Conservation (phyloP, 2,329 filamentous ascomycete species). For the Pseudomassariella vexata region DNA sequence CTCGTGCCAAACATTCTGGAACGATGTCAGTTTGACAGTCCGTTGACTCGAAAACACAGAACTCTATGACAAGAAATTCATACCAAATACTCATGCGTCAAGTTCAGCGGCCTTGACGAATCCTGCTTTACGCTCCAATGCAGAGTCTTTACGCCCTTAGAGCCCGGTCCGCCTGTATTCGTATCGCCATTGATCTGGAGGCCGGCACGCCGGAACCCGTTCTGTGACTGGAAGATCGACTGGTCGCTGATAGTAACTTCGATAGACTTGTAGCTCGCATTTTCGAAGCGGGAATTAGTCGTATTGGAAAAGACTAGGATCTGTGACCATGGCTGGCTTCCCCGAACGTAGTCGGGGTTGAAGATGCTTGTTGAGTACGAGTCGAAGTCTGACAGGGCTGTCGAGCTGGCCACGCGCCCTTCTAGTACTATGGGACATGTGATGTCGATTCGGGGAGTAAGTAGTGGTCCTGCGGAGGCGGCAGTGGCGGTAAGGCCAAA, state of each 20-base stretch:
- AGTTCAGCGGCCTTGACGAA: conserved; percentile 18
- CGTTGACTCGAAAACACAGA: conserved; percentile 12
- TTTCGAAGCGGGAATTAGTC: conserved; percentile 32
- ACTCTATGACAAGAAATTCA: neutral
- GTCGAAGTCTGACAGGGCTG: conserved; percentile 22
- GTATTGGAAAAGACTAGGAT: conserved; percentile 20
- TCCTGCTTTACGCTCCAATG: conserved; percentile 26
- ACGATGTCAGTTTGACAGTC: conserved; percentile 6
- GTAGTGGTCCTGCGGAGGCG: conserved; percentile 1
- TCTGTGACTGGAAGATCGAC: conserved; percentile 38
- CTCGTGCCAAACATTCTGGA: conserved; percentile 27
- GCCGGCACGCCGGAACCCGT: conserved; percentile 39
- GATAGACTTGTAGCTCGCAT: conserved; percentile 27
- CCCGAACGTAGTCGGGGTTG: conserved; percentile 24
- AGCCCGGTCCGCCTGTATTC: conserved; percentile 31
- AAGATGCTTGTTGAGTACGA: conserved; percentile 22
- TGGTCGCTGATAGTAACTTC: conserved; percentile 38
- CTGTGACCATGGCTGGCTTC: conserved; percentile 18
- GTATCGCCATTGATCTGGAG: conserved; percentile 35
- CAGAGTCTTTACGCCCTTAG: conserved; percentile 20
- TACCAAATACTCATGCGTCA: conserved; percentile 27
- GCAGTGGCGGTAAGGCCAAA: conserved; percentile 1
- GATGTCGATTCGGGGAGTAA: conserved; percentile 11
- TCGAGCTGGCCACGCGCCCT: conserved; percentile 18
- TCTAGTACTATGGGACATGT: conserved; percentile 20